Percentiles rank a stretch among this genome's conserved stretches.
Conservation (phyloP, 306 rosid genomes). For the Oemleria cerasiformis region DNA sequence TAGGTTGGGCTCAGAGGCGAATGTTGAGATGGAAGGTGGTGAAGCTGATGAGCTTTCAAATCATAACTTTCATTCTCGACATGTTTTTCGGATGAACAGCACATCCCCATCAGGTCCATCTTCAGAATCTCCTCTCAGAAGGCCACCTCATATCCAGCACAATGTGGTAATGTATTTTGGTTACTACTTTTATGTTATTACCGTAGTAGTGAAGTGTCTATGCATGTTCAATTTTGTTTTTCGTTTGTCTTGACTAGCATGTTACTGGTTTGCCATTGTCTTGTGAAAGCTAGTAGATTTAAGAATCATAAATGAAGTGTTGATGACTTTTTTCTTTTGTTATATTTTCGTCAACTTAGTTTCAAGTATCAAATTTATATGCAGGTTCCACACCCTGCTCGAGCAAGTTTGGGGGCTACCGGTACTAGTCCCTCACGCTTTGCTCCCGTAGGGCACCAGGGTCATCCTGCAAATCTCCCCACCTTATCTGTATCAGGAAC, state of each 20-base stretch:
- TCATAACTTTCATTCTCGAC: slow-evolving; percentile 54
- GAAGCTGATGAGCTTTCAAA: slow-evolving; percentile 67
- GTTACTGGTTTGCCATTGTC: not conserved
- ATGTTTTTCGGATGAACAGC: slow-evolving; percentile 54
- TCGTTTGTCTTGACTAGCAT: not conserved
- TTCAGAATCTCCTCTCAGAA: slow-evolving; percentile 86
- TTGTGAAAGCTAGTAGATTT: slow-evolving; percentile 1
- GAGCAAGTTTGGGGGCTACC: slow-evolving; percentile 45
- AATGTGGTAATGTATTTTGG: slow-evolving; percentile 49
- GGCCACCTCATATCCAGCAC: slow-evolving; percentile 52
- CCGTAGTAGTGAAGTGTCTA: not conserved
- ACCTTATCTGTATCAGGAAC: slow-evolving; percentile 71
- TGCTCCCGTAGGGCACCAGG: slow-evolving; percentile 58
- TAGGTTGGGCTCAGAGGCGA: slow-evolving; percentile 57
- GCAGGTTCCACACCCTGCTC: slow-evolving; percentile 76
- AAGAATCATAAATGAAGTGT: no score
- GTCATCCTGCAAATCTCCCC: slow-evolving; percentile 57
- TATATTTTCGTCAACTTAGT: not conserved
- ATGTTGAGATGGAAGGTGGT: slow-evolving; percentile 63
- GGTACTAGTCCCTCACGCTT: slow-evolving; percentile 85
- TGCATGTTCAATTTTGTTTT: slow-evolving; percentile 9
- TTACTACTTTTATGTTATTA: not conserved
- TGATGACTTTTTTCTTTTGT: not conserved
- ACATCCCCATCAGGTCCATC: slow-evolving; percentile 56
- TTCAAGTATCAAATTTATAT: slow-evolving; percentile 21